phyloP scores from a whole-genome alignment of 768 basidiomycete species.

The Boletus insuetus region DNA sequence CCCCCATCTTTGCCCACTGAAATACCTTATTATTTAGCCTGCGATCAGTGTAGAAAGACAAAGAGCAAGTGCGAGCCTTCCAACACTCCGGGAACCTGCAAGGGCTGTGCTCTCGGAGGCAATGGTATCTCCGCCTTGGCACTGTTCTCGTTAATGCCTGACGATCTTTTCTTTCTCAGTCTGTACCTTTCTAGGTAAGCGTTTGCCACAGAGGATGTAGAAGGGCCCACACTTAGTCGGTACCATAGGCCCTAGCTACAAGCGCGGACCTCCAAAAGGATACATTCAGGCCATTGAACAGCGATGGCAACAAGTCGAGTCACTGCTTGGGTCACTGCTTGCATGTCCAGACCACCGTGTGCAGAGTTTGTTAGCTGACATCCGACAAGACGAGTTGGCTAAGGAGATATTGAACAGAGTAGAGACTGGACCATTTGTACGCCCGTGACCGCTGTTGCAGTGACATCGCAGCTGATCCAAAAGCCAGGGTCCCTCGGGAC shows the following conservation, averaged over 20 bases:
- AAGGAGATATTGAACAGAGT: conserved; percentile 74
- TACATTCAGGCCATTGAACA: conserved; percentile 94
- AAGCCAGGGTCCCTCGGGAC: conserved; percentile 66
- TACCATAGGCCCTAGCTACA: conserved; percentile 66
- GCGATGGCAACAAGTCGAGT: conserved; percentile 89
- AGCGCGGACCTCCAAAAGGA: conserved; percentile 84
- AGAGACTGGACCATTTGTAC: conserved; percentile 75
- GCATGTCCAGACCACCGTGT: conserved; percentile 68
- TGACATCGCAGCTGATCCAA: conserved; percentile 3
- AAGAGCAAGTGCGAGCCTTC: conserved; percentile 82
- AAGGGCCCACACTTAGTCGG: background rate
- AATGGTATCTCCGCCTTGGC: conserved; percentile 40
- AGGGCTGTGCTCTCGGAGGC: conserved; percentile 58
- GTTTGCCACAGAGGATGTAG: background rate
- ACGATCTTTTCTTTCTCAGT: conserved; percentile 37
- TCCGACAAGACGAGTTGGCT: conserved; percentile 72
- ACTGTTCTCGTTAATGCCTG: background rate
- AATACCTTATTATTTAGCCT: conserved; percentile 46
- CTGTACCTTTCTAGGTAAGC: conserved; percentile 63
- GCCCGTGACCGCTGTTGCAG: conserved; percentile 19
- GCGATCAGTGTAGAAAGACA: conserved; percentile 84
- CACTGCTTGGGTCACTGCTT: conserved; percentile 79
- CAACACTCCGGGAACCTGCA: conserved; percentile 49
- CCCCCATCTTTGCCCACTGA: conserved; percentile 11
- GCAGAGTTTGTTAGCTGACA: conserved; percentile 56